Conservation (phyloP, 306 rosid genomes). For the Alnus glutinosa region DNA sequence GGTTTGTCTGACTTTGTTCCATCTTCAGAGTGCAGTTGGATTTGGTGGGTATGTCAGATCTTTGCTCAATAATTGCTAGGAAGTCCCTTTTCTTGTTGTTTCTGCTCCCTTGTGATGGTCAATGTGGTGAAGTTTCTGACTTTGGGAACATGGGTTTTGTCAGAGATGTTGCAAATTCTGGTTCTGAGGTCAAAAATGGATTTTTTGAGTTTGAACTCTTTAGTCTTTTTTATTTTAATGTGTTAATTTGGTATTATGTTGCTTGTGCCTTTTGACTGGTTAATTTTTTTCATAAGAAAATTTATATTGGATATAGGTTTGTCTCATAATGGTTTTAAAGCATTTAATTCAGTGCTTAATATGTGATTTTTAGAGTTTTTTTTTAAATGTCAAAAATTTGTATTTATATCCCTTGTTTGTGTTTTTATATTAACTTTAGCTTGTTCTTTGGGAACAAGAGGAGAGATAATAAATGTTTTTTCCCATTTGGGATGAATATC, state of each 20-base stretch:
- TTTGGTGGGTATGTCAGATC: constrained; percentile 38
- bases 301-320: background rate
- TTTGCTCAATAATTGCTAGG: constrained; percentile 10
- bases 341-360: background rate
- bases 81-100: background rate
- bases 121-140: background rate
- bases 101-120: background rate
- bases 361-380: background rate
- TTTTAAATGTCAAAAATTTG: background rate
- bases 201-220: background rate
- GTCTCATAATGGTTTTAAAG: background rate
- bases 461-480: background rate
- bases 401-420: background rate
- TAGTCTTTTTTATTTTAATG: background rate
- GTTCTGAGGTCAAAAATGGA: background rate
- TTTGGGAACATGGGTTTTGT: background rate
- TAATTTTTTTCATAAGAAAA: background rate
- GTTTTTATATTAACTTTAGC: background rate
- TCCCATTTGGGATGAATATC: background rate
- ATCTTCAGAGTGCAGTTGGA: constrained; percentile 8
- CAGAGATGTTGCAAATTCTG: constrained; percentile 1
- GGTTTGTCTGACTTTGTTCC: constrained; percentile 34
- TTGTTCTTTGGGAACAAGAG: background rate
- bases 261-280: background rate
- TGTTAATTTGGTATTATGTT: background rate